Evolutionary conservation across 371 early-diverging fungal species (phyloP), one percentile per base, ranked within the genome.

Genomic region (Coemansia sp.): DNA sequence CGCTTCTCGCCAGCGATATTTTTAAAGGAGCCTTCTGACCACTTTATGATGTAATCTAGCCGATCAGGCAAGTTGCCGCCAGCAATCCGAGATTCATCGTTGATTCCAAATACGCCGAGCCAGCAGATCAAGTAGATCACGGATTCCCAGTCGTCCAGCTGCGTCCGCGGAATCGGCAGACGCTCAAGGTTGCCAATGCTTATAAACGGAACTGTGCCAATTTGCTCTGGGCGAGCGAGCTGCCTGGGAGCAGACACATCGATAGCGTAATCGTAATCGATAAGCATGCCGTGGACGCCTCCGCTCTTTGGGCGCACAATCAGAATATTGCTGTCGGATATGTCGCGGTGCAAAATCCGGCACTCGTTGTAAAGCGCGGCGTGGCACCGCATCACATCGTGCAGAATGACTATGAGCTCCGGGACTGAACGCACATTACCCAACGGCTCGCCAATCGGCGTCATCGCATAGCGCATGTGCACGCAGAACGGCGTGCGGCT

Each of bases 271-370:
- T 65, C 69, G 12, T 55, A 59, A n/a, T 69, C 69, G 2, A 69
- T 69, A 9, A 65, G 55, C 24, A 64, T 24, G 4, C 69, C 66
- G 16, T 31, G 39, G 5, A 52, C 34, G 2, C 14, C 43, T 14
- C 38, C 8, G 36, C 9, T 9, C 49, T 59, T 39, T 7, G 31
- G 18, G 12, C 53, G 38, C 10, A 69, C 47, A 3, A 65, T 50
- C 14, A 68, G 44, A n/a, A 68, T 68, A 34, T 68, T 68, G 42
- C 46, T 64, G 7, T 38, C 42, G 8, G 69, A 65, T 9, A 68
- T 68, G 47, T 68, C 66, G 48, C 69, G 39, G 38, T 68, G 69
- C 11, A 68, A 43, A 3, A 64, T 11, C 7, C 55, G 36, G 14
- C 65, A 64, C 3, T 40, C 5, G 8, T 31, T 31, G 14, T 47